Evolutionary conservation across 164 flowering plant genomes (phyloP).

Genomic region (Taxillus chinensis): DNA sequence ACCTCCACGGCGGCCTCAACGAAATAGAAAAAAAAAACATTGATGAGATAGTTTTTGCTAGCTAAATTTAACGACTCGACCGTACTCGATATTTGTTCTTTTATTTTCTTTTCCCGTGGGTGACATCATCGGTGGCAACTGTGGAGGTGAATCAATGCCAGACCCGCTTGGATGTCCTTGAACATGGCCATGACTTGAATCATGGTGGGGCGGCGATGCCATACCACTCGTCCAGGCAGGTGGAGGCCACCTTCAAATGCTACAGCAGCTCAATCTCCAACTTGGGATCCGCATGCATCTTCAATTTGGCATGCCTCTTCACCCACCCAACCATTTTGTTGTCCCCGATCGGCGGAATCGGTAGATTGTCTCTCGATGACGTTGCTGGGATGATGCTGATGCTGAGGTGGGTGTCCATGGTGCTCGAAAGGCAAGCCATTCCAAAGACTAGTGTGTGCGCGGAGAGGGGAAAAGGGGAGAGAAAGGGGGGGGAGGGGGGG

Average conservation of each 20-base stretch:
- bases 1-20: too few species aligned
- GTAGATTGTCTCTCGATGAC: conserved; percentile 80
- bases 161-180: conserved; percentile 88
- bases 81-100: too few species aligned
- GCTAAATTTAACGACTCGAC: too few species aligned
- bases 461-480: too few species aligned
- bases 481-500: too few species aligned
- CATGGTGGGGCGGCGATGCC: conserved; percentile 83
- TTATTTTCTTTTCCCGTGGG: too few species aligned
- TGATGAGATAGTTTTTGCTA: too few species aligned
- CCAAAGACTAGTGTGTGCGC: too few species aligned
- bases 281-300: conserved; percentile 54
- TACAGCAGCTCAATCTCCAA: conserved; percentile 78
- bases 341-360: conserved; percentile 83
- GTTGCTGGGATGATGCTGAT: conserved; percentile 95
- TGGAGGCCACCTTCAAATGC: conserved; percentile 74
- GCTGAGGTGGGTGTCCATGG: conserved; percentile 92
- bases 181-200: conserved; percentile 95
- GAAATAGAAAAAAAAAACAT: too few species aligned
- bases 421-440: conserved; percentile 92
- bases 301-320: conserved; percentile 67
- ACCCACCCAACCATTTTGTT: conserved; percentile 98
- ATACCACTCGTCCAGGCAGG: conserved; percentile 77
- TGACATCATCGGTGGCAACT: conserved; percentile 34
- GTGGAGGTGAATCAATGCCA: conserved; percentile 46